These are phyloP conservation scores for Lactarius hatsudake DNA, from an alignment of 768 basidiomycete genomes.

Conservation along the genomic window DNA sequence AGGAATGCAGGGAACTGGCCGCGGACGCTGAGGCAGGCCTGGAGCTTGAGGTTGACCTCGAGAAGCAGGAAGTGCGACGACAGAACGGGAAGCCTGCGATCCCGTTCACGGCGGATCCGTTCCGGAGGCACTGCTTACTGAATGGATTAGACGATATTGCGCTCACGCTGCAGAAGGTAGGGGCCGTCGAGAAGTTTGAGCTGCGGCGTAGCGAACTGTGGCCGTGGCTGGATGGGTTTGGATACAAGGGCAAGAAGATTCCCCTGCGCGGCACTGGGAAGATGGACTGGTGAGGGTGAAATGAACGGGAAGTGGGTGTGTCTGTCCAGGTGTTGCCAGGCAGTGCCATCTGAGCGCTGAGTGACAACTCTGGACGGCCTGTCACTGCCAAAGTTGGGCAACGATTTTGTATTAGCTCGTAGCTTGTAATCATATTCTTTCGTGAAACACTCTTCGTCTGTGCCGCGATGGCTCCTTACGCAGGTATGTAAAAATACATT, in stretches of 20 bases:
- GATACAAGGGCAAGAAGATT: constrained; percentile 79
- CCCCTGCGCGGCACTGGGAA: constrained; percentile 49
- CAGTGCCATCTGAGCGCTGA: not conserved
- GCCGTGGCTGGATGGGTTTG: constrained; percentile 98
- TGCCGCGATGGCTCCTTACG: not conserved
- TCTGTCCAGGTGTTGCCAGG: not conserved
- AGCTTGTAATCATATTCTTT: not conserved
- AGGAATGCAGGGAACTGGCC: constrained; percentile 47
- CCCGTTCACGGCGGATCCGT: constrained; percentile 79
- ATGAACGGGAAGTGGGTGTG: not conserved
- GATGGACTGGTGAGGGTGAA: constrained; percentile 65
- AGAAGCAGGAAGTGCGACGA: constrained; percentile 53
- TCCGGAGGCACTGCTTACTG: constrained; percentile 90
- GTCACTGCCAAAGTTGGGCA: not conserved
- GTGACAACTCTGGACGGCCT: not conserved
- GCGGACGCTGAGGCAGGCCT: constrained; percentile 50
- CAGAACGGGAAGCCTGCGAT: constrained; percentile 70
- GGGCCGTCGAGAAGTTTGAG: constrained; percentile 79
- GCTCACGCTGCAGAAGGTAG: constrained; percentile 80
- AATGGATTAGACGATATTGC: constrained; percentile 98
- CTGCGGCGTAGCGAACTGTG: constrained; percentile 67
- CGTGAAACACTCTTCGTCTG: not conserved
- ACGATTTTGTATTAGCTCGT: not conserved
- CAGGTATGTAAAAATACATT: not conserved
- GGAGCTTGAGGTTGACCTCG: constrained; percentile 60